Evolutionary conservation across 2,329 filamentous ascomycete genomes (phyloP), one percentile per base, ranked within the genome.

Genomic region (Calonectria henricotiae): DNA sequence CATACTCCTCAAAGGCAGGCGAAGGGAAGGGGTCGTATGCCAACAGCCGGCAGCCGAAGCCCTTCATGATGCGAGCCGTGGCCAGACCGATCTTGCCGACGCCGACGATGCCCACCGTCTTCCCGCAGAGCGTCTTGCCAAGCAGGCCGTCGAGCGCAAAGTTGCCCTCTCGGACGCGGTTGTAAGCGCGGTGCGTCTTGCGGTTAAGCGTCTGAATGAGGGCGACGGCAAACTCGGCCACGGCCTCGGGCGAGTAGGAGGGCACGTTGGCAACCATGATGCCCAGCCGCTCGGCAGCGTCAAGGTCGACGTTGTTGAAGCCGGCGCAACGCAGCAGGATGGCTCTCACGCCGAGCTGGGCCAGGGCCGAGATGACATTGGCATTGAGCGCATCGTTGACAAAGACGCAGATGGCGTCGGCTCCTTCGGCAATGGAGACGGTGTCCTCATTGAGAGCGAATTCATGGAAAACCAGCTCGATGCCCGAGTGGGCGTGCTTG

Each of bases 171-270:
- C 90, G 88, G 23, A 92, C 90, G 30, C 91, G 89, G 79, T 90
- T 91, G 81, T 91, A 92, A 3, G 91, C 89, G 25, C 89, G 88
- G 79, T 93, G 91, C 15, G 89, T 92, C 77, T 90, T 89, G 49
- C 91, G 89, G 79, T 92, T 91, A 49, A 93, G 84, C 1, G 90
- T 91, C 82, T 92, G 90, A 64, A 92, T 84, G 70, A 93, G 84
- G 1, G 90, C 89, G n/a, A 93, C 86, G 46, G 90, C 87, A 76
- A 92, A 93, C 83, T 93, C 91, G 73, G 91, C 91, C 2, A 93
- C 91, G 2, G 91, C 89, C 79, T 93, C 89, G 69, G 91, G 91
- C 8, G 90, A 91, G 82, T 93, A 93, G 3, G 89, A 87, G 1
- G 91, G 91, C 39, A 93, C 91, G 70, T 91, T 90, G 74, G 90